Conservation (phyloP, 805 yeast genomes). For the Schwanniomyces pseudopolymorphus region DNA sequence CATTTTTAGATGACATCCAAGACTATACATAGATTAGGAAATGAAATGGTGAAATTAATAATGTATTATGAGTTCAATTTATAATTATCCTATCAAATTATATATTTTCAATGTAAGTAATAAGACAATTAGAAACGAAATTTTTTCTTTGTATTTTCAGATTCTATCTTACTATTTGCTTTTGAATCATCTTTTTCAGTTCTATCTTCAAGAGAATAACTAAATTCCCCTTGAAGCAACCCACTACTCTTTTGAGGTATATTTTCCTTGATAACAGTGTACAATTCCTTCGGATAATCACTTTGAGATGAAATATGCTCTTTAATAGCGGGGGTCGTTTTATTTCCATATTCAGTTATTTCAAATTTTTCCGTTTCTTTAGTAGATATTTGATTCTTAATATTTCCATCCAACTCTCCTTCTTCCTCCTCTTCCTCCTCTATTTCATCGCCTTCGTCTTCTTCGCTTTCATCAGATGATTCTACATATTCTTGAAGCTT, state of each 20-base stretch:
- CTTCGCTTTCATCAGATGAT: conserved; percentile 28
- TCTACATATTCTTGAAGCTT: conserved; percentile 29
- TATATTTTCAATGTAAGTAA: neutral
- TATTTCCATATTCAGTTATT: conserved; percentile 12
- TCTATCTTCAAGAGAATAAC: conserved; percentile 9
- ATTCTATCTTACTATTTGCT: neutral
- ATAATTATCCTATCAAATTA: neutral
- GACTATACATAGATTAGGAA: too few relatives aligned
- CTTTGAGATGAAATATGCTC: neutral
- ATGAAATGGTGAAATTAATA: too few relatives aligned
- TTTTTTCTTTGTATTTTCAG: neutral
- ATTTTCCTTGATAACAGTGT: conserved; percentile 23
- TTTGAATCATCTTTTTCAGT: conserved; percentile 2
- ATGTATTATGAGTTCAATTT: too few relatives aligned
- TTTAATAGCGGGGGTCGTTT: neutral
- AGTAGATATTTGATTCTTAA: conserved; percentile 39
- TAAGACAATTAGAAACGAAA: neutral
- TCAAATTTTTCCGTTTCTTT: conserved; percentile 1
- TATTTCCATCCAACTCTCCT: conserved; percentile 3
- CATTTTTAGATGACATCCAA: neutral
- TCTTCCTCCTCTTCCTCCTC: conserved; percentile 36
- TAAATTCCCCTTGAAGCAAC: conserved; percentile 9
- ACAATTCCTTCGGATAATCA: conserved; percentile 9
- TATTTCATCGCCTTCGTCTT: conserved; percentile 56
- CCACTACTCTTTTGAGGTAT: conserved; percentile 5